Base-by-base conservation (phyloP, 2,329 filamentous ascomycete species). In the Plenodomus biglobosus region DNA sequence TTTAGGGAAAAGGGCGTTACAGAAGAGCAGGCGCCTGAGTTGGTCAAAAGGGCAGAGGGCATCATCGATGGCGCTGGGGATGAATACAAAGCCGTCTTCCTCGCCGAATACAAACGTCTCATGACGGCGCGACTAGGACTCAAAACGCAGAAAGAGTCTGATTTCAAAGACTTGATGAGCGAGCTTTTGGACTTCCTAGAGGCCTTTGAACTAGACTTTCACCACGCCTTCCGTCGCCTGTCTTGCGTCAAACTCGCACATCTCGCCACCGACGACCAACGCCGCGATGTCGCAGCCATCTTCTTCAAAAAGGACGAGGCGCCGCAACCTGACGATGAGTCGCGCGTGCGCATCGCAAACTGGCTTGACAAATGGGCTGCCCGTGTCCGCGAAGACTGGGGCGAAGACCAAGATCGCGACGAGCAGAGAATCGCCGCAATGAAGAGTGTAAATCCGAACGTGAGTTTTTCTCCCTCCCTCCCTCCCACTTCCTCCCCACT, bases 141-240 rank as follows among this genome's bases (percentile, higher is more conserved):
- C 3, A 85, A 84, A 62, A 81, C 76, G 0, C 79, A 81, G 59
- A 84, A 86, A 53, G 82, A 88, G 3, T 77, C 78, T 0, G 92
- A 96, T 69, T 95, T 96, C 61, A 81, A 95, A 18, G 75, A 80
- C 0, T 73, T 97, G 2, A 94, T 92, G 68, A 91, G 87, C n/a
- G 84, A 90, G 46, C 73, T 90, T 10, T 79, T 99, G 0, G 90
- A 96, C 67, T 85, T 83, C 0, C 79, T 99, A 73, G 88, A 96
- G 68, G 81, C 82, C 1, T 75, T 92, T 16, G 88, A 95, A 65
- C 76, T 99, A 2, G 94, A 99, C 69, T 99, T 96, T 72, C 90
- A 95, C 66, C 88, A 95, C 63, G 94, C 95, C 69, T 97, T 97
- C 80, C 83, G 95, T 34, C 82, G 86, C 8, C 77, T 99, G 0